Evolutionary conservation across 1,284 basidiomycete genomes (phyloP), one percentile per base, ranked within the genome.

Genomic region (Puccinia hordei): DNA sequence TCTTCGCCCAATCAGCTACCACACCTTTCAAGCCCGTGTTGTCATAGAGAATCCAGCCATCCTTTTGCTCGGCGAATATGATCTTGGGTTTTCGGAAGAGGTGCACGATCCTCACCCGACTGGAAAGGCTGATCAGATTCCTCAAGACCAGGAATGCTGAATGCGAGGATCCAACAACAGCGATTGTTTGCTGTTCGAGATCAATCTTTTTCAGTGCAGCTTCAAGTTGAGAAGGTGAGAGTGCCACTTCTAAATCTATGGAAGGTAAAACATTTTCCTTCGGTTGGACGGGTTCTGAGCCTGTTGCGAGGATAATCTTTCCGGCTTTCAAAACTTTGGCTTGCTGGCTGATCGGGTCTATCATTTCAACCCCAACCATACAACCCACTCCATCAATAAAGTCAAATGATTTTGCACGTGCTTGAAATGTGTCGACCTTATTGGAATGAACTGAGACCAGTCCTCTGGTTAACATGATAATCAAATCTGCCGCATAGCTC

Each of bases 21-120:
- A n/a, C n/a, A 33, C 80, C 80, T 61, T 81, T 81, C n/a, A 81
- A 49, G 19, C 80, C 80, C 27, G 80, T 81, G 77, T 81, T 81
- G 51, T 81, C 80, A n/a, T 76, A 68, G 19, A 81, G 27, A 35
- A 81, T 77, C 63, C 77, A 81, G 0, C 73, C 80, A 19, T 81
- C 73, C 80, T 65, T 81, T n/a, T 76, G 65, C 44, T 76, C 57
- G 4, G 80, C 80, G 22, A 76, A 81, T 46, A 51, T 76, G 2
- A 81, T 27, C 15, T 63, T 53, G 12, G 57, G 51, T 1, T 10
- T 35, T 33, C 80, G 41, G 27, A 55, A 30, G 27, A 77, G 51
- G 53, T 81, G n/a, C n/a, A n/a, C n/a, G n/a, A n/a, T n/a, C n/a
- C n/a, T n/a, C n/a, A n/a, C n/a, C n/a, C n/a, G n/a, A n/a, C n/a